Conservation (phyloP, 768 basidiomycete species). For the Mycena floridula region DNA sequence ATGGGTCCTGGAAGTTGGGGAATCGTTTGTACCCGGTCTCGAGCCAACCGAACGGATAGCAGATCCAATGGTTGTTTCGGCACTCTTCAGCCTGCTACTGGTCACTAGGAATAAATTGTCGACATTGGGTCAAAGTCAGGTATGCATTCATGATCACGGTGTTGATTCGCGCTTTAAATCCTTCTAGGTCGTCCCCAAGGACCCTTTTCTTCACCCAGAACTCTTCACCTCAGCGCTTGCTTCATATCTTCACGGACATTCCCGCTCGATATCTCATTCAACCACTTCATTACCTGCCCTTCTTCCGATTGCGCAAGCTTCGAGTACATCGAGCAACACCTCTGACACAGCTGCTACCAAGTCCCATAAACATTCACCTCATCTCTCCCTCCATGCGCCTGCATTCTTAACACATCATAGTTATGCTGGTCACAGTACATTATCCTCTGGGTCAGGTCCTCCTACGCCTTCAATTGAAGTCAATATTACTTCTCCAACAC, state of each 20-base stretch:
- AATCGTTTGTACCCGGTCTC: conserved; percentile 44
- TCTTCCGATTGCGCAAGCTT: background rate
- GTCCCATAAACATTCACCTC: conserved; percentile 3
- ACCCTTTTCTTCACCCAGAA: conserved; percentile 71
- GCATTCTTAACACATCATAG: conserved; percentile 5
- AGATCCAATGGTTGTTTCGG: conserved; percentile 67
- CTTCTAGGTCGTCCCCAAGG: conserved; percentile 48
- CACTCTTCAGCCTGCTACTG: conserved; percentile 64
- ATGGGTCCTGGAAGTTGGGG: conserved; percentile 66
- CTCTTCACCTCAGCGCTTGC: conserved; percentile 47
- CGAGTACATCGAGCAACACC: background rate
- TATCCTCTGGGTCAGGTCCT: background rate
- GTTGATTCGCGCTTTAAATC: conserved; percentile 2
- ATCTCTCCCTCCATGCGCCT: conserved; percentile 1
- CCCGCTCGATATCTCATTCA: background rate
- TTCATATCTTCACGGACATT: background rate
- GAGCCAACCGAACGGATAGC: conserved; percentile 73
- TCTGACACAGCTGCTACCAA: background rate
- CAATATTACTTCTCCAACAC: background rate
- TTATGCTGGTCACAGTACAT: background rate
- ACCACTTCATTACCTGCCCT: background rate
- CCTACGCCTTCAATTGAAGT: background rate
- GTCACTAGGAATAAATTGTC: conserved; percentile 65
- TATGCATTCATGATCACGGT: conserved; percentile 12
- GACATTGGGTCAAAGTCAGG: conserved; percentile 41